phyloP scores from a whole-genome alignment of 1,284 basidiomycete genomes.

The Fomes fomentarius region DNA sequence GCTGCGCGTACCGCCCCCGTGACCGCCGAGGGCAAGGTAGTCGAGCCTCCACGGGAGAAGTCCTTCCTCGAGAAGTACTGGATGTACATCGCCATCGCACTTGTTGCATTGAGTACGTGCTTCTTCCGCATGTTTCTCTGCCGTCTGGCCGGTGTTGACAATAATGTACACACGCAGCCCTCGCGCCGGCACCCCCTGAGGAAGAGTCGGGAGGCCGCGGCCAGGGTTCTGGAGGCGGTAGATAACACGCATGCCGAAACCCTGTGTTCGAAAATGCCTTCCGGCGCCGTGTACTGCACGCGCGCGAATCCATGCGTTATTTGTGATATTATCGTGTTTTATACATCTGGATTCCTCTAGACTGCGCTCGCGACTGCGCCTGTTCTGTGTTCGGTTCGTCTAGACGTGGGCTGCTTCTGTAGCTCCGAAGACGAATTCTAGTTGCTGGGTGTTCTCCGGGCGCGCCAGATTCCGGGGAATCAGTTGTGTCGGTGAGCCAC shows the following conservation, averaged over 20 bases:
- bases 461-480: too few relatives aligned
- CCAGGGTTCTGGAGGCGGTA: slow-evolving; percentile 17
- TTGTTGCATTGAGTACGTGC: slow-evolving; percentile 63
- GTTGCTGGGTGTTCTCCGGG: too few relatives aligned
- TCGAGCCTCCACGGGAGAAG: slow-evolving; percentile 65
- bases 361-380: slow-evolving; percentile 4
- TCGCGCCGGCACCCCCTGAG: slow-evolving; percentile 21
- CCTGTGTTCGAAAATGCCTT: not conserved
- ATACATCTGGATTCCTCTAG: slow-evolving; percentile 13
- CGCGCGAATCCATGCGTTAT: not conserved
- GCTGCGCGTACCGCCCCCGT: slow-evolving; percentile 69
- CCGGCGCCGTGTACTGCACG: not conserved
- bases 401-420: not conserved
- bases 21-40: slow-evolving; percentile 64
- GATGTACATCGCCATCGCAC: slow-evolving; percentile 71
- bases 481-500: not conserved
- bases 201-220: slow-evolving; percentile 19
- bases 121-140: not conserved
- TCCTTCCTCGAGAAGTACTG: slow-evolving; percentile 88
- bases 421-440: not conserved
- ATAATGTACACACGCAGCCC: slow-evolving; percentile 3
- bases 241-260: slow-evolving; percentile 8
- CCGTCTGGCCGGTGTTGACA: slow-evolving; percentile 7
- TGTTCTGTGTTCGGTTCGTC: not conserved
- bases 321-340: slow-evolving; percentile 1